phyloP scores from a whole-genome alignment of 106 monocot genomes.

The Cymbidium sinense region DNA sequence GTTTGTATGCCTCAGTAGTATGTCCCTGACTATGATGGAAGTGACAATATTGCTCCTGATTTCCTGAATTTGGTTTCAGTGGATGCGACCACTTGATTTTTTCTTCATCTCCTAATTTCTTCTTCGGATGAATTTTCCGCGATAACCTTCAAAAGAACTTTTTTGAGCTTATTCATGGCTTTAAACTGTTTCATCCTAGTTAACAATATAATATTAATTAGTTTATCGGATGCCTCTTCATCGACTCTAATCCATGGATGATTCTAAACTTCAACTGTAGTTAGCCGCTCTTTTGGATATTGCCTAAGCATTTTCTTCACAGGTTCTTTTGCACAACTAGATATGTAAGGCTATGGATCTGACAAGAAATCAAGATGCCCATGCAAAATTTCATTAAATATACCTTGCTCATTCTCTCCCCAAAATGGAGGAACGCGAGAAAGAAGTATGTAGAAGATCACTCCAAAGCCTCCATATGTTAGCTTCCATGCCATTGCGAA shows the following conservation, averaged over 20 bases:
- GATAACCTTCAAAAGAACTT: conserved; percentile 73
- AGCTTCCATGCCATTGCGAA: conserved; percentile 42
- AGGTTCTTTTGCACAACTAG: no score
- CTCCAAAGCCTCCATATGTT: conserved; percentile 96
- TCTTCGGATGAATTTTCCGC: conserved; percentile 85
- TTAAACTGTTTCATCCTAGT: conserved; percentile 67
- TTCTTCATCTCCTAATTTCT: conserved; percentile 83
- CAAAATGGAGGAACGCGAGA: no score
- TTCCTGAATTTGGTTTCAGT: no score
- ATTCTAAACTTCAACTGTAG: conserved; percentile 57
- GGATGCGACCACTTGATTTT: no score
- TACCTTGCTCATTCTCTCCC: no score
- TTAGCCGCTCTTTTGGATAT: conserved; percentile 66
- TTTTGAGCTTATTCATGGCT: conserved; percentile 73
- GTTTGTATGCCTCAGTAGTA: no score
- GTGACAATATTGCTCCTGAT: no score
- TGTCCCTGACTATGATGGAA: no score
- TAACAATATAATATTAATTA: conserved; percentile 49
- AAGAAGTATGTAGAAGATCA: no score
- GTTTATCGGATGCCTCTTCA: conserved; percentile 57
- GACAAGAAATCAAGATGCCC: conserved; percentile 68
- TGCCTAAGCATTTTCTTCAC: conserved; percentile 66
- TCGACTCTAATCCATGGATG: conserved; percentile 68
- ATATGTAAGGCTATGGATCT: conserved; percentile 82
- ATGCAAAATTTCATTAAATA: conserved; percentile 66